Percentiles rank a stretch among this genome's conserved stretches.
phyloP scores from a whole-genome alignment of 176 grass and related monocot genomes.

The Dactylis glomerata region DNA sequence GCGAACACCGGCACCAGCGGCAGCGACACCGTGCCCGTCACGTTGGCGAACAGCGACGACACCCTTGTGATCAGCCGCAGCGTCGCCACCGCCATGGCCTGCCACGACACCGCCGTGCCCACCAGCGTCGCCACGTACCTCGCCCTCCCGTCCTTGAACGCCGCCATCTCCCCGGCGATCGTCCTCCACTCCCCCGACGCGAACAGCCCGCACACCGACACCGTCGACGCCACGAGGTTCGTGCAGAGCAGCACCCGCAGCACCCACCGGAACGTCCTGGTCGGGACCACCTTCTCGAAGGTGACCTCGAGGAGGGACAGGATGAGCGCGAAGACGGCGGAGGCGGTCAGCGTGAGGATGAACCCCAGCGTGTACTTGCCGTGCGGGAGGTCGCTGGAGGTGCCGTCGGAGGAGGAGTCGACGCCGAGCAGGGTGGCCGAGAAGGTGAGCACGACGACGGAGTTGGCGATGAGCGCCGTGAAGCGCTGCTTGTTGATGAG shows the following conservation, averaged over 20 bases:
- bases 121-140: slow-evolving; percentile 62
- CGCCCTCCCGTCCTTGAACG: slow-evolving; percentile 44
- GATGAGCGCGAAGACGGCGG: slow-evolving; percentile 52
- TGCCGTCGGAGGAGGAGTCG: slow-evolving; percentile 32
- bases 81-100: slow-evolving; percentile 36
- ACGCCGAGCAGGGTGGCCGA: slow-evolving; percentile 61
- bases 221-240: slow-evolving; percentile 25
- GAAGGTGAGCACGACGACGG: slow-evolving; percentile 72
- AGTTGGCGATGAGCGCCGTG: slow-evolving; percentile 75
- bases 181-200: slow-evolving; percentile 50
- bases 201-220: slow-evolving; percentile 42
- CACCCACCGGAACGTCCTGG: slow-evolving; percentile 37
- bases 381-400: slow-evolving; percentile 29
- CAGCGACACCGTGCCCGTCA: slow-evolving; percentile 57
- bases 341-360: slow-evolving; percentile 55
- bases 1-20: slow-evolving; percentile 76
- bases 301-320: slow-evolving; percentile 56
- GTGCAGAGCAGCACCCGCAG: slow-evolving; percentile 38
- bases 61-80: slow-evolving; percentile 43
- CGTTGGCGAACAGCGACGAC: slow-evolving; percentile 88
- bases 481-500: slow-evolving; percentile 75
- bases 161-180: slow-evolving; percentile 45
- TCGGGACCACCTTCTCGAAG: slow-evolving; percentile 54
- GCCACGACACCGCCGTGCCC: slow-evolving; percentile 56
- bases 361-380: slow-evolving; percentile 62